phyloP scores from a whole-genome alignment of 306 rosid species.

The Inga leiocalycina region DNA sequence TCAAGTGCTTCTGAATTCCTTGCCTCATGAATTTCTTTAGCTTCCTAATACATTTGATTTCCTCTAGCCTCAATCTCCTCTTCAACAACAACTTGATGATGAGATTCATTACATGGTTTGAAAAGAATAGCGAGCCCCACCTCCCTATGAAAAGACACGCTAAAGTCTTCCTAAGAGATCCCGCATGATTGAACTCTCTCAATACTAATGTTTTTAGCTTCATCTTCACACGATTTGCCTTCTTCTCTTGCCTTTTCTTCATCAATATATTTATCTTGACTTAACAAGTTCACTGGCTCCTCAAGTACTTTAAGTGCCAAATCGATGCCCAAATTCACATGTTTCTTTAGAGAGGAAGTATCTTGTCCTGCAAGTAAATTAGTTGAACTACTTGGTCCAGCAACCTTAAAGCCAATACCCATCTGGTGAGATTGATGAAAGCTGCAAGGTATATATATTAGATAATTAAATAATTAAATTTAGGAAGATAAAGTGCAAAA shows the following conservation, averaged over 20 bases:
- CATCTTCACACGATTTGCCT: too few species aligned
- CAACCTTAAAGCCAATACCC: conserved; percentile 37
- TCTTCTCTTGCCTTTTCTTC: too few species aligned
- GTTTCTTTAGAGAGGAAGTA: conserved; percentile 37
- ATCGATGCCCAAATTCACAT: conserved; percentile 18
- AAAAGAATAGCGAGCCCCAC: conserved; percentile 24
- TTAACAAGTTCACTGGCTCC: conserved; percentile 21
- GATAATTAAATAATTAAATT: neutral
- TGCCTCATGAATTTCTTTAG: conserved; percentile 24
- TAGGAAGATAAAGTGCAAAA: neutral
- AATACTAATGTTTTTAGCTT: neutral
- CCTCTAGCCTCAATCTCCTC: conserved; percentile 22
- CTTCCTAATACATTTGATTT: conserved; percentile 15
- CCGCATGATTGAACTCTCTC: conserved; percentile 27
- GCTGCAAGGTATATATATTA: conserved; percentile 33
- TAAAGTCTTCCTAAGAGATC: conserved; percentile 32
- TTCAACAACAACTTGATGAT: conserved; percentile 10
- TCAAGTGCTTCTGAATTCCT: conserved; percentile 28
- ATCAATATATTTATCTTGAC: conserved; percentile 34
- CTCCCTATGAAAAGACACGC: conserved; percentile 13
- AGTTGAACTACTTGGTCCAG: conserved; percentile 27
- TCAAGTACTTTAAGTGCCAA: conserved; percentile 23
- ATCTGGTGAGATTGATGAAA: conserved; percentile 36
- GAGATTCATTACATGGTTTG: conserved; percentile 31
- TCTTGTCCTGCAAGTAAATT: conserved; percentile 23